Evolutionary conservation across 331 rosid species (phyloP).

Genomic region (Malus hybrid): DNA sequence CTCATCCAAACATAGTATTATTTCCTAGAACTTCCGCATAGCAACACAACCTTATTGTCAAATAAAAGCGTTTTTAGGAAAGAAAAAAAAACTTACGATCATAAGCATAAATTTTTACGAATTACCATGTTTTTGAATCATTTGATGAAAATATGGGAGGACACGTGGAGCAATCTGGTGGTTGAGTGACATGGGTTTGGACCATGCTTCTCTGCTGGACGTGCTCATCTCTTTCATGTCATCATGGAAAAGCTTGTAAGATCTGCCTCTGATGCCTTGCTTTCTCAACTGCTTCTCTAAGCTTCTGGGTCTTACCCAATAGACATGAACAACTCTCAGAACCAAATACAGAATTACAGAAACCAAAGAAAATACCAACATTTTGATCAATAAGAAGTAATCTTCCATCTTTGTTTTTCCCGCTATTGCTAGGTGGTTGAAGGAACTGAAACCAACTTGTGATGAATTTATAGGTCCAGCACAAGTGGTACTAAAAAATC

Average conservation of each 20-base stretch:
- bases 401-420: conserved; percentile 15
- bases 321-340: conserved; percentile 1
- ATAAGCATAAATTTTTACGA: not conserved
- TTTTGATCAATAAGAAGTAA: conserved; percentile 7
- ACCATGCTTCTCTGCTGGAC: conserved; percentile 13
- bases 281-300: conserved; percentile 14
- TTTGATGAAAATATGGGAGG: conserved; percentile 22
- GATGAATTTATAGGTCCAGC: not conserved
- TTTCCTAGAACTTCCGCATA: no score
- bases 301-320: conserved; percentile 36
- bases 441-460: not conserved
- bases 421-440: not conserved
- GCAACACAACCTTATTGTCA: no score
- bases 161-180: conserved; percentile 28
- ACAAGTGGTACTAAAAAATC: no score
- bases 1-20: no score
- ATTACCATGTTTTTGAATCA: conserved; percentile 30
- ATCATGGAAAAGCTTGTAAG: conserved; percentile 25
- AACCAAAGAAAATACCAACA: conserved; percentile 4
- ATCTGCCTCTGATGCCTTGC: conserved; percentile 35
- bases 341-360: not conserved
- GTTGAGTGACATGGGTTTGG: conserved; percentile 27
- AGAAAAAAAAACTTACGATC: no score
- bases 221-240: conserved; percentile 25
- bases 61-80: no score